phyloP scores from a whole-genome alignment of 495 filamentous ascomycete genomes.

The Arthonia radiata region DNA sequence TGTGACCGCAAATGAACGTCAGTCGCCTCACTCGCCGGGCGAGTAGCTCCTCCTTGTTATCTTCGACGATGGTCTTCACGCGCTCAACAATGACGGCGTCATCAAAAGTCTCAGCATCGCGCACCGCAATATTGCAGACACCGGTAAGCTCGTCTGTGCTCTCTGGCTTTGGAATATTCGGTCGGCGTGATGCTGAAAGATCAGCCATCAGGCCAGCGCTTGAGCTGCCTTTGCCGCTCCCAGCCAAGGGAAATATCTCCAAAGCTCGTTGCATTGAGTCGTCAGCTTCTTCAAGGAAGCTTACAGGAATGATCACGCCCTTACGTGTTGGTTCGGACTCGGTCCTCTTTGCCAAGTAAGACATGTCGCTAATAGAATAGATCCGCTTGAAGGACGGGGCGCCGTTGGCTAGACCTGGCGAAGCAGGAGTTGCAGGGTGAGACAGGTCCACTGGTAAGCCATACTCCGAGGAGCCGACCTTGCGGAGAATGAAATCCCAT shows the following conservation, averaged over 20 bases:
- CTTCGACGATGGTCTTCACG: conserved; percentile 49
- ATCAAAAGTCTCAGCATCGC: conserved; percentile 67
- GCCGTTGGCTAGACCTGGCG: conserved; percentile 38
- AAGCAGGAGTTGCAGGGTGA: conserved; percentile 63
- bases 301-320: conserved; percentile 82
- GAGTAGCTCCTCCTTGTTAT: conserved; percentile 62
- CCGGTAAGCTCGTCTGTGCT: conserved; percentile 58
- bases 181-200: conserved; percentile 45
- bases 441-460: conserved; percentile 50
- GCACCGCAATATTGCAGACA: conserved; percentile 76
- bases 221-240: conserved; percentile 19
- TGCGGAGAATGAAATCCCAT: conserved; percentile 89
- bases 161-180: conserved; percentile 21
- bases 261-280: conserved; percentile 60
- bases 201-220: conserved; percentile 39
- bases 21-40: conserved; percentile 61
- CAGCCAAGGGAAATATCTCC: conserved; percentile 43
- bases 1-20: conserved; percentile 89
- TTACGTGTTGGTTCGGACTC: conserved; percentile 58
- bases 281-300: conserved; percentile 80
- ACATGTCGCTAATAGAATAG: conserved; percentile 89
- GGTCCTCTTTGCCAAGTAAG: conserved; percentile 44
- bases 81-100: conserved; percentile 57
- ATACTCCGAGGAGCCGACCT: conserved; percentile 73
- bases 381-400: conserved; percentile 49